A percentile compares a stretch with the other conserved stretches of the same genome.
Evolutionary conservation across 495 filamentous ascomycete genomes (phyloP).

Genomic region (Hyaloscypha hepaticicola): DNA sequence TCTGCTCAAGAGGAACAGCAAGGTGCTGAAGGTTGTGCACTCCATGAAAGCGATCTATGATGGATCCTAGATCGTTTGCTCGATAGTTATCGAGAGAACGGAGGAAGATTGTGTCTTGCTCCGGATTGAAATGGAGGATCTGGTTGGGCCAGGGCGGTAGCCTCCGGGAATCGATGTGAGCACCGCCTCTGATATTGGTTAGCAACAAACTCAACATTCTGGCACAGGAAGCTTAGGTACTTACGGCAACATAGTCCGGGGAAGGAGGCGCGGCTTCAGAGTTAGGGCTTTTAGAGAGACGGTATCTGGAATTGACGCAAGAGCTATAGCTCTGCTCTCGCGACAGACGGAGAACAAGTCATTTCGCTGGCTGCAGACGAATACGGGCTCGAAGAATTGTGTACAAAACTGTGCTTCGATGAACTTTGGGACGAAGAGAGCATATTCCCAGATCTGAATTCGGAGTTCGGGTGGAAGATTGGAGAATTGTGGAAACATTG

Average conservation of each 20-base stretch:
- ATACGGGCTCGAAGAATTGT: constrained; percentile 2
- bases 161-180: not conserved
- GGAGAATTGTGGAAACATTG: constrained; percentile 1
- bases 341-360: constrained; percentile 1
- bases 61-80: not conserved
- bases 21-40: not conserved
- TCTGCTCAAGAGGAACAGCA: not conserved
- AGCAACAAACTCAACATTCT: too few species aligned
- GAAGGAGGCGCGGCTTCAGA: not conserved
- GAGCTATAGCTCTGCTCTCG: constrained; percentile 9
- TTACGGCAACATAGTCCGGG: not conserved
- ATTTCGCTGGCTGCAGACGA: not conserved
- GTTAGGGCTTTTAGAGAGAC: not conserved
- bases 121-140: not conserved
- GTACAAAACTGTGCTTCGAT: constrained; percentile 11
- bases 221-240: not conserved
- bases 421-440: not conserved
- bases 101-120: constrained; percentile 10
- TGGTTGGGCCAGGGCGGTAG: not conserved
- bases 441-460: constrained; percentile 10
- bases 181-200: not conserved
- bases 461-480: constrained; percentile 2
- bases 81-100: not conserved
- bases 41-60: not conserved
- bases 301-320: not conserved